Percentiles rank a stretch among this genome's conserved stretches.
phyloP scores from a whole-genome alignment of 2,329 filamentous ascomycete species.

The Penicillium vulpinum region DNA sequence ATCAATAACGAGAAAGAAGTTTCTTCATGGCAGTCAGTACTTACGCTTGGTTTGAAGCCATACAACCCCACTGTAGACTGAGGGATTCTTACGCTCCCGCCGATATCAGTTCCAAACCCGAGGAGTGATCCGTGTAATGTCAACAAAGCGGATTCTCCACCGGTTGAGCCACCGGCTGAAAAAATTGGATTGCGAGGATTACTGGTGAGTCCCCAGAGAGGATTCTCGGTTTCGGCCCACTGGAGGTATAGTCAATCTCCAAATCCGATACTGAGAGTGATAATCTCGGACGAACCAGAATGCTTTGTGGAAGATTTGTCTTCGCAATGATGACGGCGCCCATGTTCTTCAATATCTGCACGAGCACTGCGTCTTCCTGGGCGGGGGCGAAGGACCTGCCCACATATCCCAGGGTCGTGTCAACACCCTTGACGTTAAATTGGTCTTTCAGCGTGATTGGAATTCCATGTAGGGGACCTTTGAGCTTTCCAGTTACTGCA shows the following conservation, averaged over 20 bases:
- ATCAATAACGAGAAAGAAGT: not conserved
- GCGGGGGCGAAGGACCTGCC: constrained; percentile 53
- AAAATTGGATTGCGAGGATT: constrained; percentile 47
- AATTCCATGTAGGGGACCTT: constrained; percentile 56
- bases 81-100: constrained; percentile 54
- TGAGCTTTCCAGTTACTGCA: constrained; percentile 37
- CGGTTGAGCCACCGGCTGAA: constrained; percentile 52
- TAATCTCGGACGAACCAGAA: constrained; percentile 46
- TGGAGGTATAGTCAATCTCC: constrained; percentile 19
- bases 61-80: constrained; percentile 51
- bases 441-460: constrained; percentile 62
- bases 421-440: constrained; percentile 60
- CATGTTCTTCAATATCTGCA: constrained; percentile 50
- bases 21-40: constrained; percentile 20
- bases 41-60: constrained; percentile 48
- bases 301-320: constrained; percentile 54
- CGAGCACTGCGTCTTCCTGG: constrained; percentile 50
- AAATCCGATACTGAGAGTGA: not conserved
- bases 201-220: constrained; percentile 52
- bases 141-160: constrained; percentile 48
- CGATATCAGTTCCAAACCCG: constrained; percentile 55
- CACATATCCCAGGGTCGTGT: constrained; percentile 62
- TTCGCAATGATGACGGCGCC: constrained; percentile 58
- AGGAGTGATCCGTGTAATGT: constrained; percentile 45
- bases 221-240: constrained; percentile 58